Conservation (phyloP, 2,329 filamentous ascomycete species). For the Aspergillus hortae region DNA sequence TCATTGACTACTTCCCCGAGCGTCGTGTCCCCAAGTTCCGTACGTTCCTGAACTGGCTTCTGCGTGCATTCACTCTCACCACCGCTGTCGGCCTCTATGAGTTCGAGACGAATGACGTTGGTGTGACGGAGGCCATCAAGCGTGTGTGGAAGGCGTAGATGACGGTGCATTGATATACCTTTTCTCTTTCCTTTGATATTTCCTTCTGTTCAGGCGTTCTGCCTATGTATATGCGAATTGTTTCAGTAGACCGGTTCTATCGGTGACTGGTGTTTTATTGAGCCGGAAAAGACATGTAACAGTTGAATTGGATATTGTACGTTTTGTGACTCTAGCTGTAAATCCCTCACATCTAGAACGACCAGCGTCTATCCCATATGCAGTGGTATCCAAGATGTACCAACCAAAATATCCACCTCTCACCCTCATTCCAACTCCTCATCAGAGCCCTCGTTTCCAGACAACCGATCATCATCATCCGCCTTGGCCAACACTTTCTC, state of each 20-base stretch:
- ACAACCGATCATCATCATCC: conserved; percentile 57
- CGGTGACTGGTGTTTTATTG: conserved; percentile 13
- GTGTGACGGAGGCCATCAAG: conserved; percentile 83
- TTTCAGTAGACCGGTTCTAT: conserved; percentile 12
- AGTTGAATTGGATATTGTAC: conserved; percentile 6
- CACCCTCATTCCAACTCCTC: conserved; percentile 11
- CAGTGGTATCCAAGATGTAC: conserved; percentile 1
- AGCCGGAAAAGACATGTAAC: conserved; percentile 20
- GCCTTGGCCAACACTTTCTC: conserved; percentile 82
- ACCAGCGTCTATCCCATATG: conserved; percentile 5
- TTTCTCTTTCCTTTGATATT: conserved; percentile 21
- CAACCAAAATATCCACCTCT: conserved; percentile 5
- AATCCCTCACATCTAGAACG: conserved; percentile 1
- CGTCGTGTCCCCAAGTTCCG: conserved; percentile 65
- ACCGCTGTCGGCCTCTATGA: conserved; percentile 91
- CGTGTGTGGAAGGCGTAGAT: conserved; percentile 76
- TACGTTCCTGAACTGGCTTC: conserved; percentile 68
- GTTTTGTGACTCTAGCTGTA: background rate
- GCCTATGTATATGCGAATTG: conserved; percentile 34
- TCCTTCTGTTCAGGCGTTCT: conserved; percentile 29
- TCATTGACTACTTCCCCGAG: conserved; percentile 87
- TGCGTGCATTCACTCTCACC: conserved; percentile 73
- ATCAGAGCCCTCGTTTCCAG: conserved; percentile 38
- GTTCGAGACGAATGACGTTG: conserved; percentile 98
- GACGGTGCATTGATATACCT: conserved; percentile 24